Conservation (phyloP, 371 early-diverging fungal species). For the Umbelopsis sp. region DNA sequence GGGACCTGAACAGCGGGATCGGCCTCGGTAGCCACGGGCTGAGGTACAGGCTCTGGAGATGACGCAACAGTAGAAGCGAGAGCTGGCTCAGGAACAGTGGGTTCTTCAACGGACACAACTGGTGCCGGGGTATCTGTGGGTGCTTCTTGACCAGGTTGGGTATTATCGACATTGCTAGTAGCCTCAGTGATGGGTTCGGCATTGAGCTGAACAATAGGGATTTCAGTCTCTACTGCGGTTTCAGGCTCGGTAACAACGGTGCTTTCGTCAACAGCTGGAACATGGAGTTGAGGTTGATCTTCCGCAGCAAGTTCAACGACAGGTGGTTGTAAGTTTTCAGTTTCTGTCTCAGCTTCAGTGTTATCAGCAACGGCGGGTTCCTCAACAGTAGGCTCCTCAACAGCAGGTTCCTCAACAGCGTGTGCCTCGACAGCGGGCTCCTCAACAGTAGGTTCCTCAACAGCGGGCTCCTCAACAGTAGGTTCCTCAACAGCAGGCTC, state of each 20-base stretch:
- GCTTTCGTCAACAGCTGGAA: neutral
- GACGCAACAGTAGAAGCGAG: neutral
- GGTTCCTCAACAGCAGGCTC: neutral
- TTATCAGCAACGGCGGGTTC: neutral
- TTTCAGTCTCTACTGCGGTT: neutral
- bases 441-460: neutral
- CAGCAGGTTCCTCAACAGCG: slow-evolving; percentile 3
- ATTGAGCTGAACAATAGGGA: neutral
- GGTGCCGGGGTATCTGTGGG: slow-evolving; percentile 11
- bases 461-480: neutral
- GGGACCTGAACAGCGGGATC: slow-evolving; percentile 5
- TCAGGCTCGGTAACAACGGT: neutral
- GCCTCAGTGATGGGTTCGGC: neutral
- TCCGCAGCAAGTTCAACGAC: slow-evolving; percentile 3
- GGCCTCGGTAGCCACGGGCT: neutral
- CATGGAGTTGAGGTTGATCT: neutral
- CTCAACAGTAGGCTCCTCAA: neutral
- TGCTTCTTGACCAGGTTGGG: slow-evolving; percentile 10
- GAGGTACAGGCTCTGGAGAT: neutral
- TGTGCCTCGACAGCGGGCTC: neutral
- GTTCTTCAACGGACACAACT: neutral
- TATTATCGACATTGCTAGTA: neutral
- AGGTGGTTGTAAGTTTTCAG: neutral
- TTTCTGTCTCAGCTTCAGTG: neutral
- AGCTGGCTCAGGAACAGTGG: slow-evolving; percentile 1